A percentile compares a stretch with the other conserved stretches of the same genome.
Conservation (phyloP, 2,329 filamentous ascomycete species). For the Trichoderma gracile region DNA sequence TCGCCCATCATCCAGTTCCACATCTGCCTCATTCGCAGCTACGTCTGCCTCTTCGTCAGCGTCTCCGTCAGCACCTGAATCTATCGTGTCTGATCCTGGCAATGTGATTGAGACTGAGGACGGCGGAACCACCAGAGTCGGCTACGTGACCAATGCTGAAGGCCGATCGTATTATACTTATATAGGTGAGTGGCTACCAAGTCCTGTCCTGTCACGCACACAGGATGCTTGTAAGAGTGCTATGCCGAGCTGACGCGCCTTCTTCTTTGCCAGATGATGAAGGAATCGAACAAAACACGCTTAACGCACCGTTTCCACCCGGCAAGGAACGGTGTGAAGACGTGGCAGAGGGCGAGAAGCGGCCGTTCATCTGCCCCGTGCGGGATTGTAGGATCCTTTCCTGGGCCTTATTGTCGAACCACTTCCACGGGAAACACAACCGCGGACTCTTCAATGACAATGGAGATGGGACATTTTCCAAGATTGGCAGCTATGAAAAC, state of each 20-base stretch:
- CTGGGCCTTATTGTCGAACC: constrained; percentile 29
- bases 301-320: constrained; percentile 8
- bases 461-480: constrained; percentile 43
- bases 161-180: constrained; percentile 16
- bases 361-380: constrained; percentile 42
- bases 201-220: neutral
- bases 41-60: neutral
- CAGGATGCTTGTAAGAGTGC: neutral
- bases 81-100: neutral
- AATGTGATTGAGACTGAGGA: neutral
- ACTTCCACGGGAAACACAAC: constrained; percentile 24
- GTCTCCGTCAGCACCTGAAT: neutral
- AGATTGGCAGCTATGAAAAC: constrained; percentile 32
- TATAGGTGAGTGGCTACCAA: constrained; percentile 3
- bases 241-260: neutral
- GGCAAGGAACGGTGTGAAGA: constrained; percentile 12
- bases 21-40: too few relatives aligned
- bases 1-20: neutral
- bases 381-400: constrained; percentile 40
- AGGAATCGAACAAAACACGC: constrained; percentile 3
- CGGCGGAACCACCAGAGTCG: neutral
- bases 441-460: constrained; percentile 42
- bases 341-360: constrained; percentile 23
- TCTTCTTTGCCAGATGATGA: neutral
- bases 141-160: neutral